These are phyloP conservation scores for Geranium incanum DNA, from an alignment of 441 rosid species.

Conservation along the genomic window DNA sequence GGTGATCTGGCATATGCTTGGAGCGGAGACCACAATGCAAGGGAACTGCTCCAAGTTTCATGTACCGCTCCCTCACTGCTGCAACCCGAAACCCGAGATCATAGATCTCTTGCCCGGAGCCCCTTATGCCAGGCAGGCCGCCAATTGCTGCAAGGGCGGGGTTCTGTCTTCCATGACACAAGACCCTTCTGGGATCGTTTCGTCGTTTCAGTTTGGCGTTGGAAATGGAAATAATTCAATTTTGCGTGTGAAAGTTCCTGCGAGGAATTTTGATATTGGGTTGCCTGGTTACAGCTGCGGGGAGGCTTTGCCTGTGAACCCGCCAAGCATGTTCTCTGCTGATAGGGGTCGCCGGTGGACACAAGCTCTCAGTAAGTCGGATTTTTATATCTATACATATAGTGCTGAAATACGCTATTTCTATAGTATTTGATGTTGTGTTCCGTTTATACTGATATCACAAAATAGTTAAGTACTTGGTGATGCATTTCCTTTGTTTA, in stretches of 20 bases:
- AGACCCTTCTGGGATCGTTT: conserved; percentile 32
- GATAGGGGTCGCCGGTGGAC: conserved; percentile 67
- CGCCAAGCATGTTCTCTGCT: conserved; percentile 33
- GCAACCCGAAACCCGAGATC: conserved; percentile 52
- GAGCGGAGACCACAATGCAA: conserved; percentile 79
- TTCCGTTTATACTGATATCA: too few species aligned
- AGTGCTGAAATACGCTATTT: too few species aligned
- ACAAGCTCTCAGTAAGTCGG: conserved; percentile 56
- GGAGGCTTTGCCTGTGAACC: conserved; percentile 26
- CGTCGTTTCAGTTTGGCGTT: conserved; percentile 45
- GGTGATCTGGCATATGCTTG: conserved; percentile 66
- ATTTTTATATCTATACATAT: too few species aligned
- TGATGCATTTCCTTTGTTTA: too few species aligned
- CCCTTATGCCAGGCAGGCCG: conserved; percentile 37
- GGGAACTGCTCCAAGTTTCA: conserved; percentile 61
- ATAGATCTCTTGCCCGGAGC: conserved; percentile 68
- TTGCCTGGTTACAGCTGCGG: conserved; percentile 63
- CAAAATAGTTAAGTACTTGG: too few species aligned
- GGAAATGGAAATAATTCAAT: conserved; percentile 22
- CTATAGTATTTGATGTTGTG: too few species aligned
- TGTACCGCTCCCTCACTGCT: conserved; percentile 55
- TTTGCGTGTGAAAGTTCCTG: conserved; percentile 29
- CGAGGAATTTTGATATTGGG: conserved; percentile 50
- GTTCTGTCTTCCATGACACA: conserved; percentile 54
- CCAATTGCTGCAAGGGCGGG: conserved; percentile 77